Evolutionary conservation across 2,329 filamentous ascomycete genomes (phyloP), one percentile per base, ranked within the genome.

Genomic region (Fusarium piperis): DNA sequence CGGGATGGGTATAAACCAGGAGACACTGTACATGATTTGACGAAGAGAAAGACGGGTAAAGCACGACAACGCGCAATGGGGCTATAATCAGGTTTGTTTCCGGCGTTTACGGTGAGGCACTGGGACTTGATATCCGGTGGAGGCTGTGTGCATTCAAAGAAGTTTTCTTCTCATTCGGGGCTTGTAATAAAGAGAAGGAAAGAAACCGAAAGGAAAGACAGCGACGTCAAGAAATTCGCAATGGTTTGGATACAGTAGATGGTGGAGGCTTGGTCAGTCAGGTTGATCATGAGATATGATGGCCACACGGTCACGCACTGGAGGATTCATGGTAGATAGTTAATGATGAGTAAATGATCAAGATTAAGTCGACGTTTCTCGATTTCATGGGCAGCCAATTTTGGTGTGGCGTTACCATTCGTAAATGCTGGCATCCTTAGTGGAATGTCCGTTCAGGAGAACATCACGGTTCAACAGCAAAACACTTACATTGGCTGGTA

Each of bases 1-100:
- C 84, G 67, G 82, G 80, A 68, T 80, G 86, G 74, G 58, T 88
- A 84, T 76, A 85, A 69, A 83, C 83, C 79, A 53, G 85, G 84
- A 84, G 80, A 84, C 79, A 75, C 81, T 46, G 26, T 57, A 60
- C 12, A 71, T 53, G 62, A 62, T 48, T 59, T 44, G 52, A 62
- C 39, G 28, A 58, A 46, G 39, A 39, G 38, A 33, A 41, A 16
- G 41, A n/a, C 41, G 59, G 57, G 23, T 12, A 38, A 41, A 62
- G 65, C 58, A 51, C 39, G 55, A 51, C 64, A 52, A 58, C 28
- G 39, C 65, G 55, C 33, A 26, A 32, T 38, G 44, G 28, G 35
- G 55, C 30, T 44, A 41, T 28, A 16, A 51, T 44, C 20, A 33
- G 20, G 52, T 56, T 53, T 51, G 53, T 36, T 70, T 59, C 38